Conservation (phyloP, 2,329 filamentous ascomycete genomes). For the Penicillium sp. region DNA sequence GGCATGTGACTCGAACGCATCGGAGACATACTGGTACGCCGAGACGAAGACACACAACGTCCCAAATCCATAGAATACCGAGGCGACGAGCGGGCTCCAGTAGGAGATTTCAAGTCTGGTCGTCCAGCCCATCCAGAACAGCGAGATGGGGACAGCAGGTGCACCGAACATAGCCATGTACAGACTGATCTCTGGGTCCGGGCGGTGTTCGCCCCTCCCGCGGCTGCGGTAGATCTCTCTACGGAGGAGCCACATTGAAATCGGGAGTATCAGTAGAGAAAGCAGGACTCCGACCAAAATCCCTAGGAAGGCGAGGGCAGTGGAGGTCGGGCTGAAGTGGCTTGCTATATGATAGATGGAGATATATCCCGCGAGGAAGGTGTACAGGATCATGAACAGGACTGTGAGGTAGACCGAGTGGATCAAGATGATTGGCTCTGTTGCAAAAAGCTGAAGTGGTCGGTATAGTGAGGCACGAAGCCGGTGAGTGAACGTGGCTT, state of each 20-base stretch:
- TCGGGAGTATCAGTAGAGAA: constrained; percentile 41
- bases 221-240: constrained; percentile 43
- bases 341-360: constrained; percentile 52
- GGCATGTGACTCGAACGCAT: constrained; percentile 53
- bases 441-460: constrained; percentile 48
- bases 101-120: constrained; percentile 44
- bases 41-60: constrained; percentile 50
- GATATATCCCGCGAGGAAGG: constrained; percentile 46
- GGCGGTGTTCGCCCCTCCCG: constrained; percentile 36
- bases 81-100: constrained; percentile 51
- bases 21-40: constrained; percentile 56
- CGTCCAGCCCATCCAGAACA: constrained; percentile 62
- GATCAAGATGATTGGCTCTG: constrained; percentile 38
- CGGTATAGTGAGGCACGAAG: constrained; percentile 47
- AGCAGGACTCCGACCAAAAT: constrained; percentile 45
- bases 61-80: constrained; percentile 52
- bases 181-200: constrained; percentile 54
- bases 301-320: constrained; percentile 49
- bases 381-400: constrained; percentile 34
- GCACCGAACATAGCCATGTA: constrained; percentile 54
- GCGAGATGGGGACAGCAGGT: constrained; percentile 48
- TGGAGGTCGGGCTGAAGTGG: constrained; percentile 44
- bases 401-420: constrained; percentile 28
- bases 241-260: constrained; percentile 46
- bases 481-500: constrained; percentile 38